phyloP scores from a whole-genome alignment of 805 yeast genomes.

The Lipomyces yamadae region DNA sequence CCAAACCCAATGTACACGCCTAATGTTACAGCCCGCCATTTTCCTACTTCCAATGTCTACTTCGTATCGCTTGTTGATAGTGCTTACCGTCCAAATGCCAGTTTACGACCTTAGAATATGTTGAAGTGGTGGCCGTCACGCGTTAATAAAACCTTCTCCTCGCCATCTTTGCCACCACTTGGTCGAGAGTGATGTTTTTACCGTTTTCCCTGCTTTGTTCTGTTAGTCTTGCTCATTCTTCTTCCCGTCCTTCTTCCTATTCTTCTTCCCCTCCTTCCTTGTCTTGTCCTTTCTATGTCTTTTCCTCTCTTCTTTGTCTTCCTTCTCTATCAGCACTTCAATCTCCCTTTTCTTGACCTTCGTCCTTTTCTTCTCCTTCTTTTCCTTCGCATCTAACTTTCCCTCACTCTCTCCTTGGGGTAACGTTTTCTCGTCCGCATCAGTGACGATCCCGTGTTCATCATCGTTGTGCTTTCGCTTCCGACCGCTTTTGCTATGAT shows the following conservation, averaged over 20 bases:
- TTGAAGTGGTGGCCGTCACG: too few relatives aligned
- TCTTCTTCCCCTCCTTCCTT: not conserved
- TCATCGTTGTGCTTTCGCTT: conserved; percentile 42
- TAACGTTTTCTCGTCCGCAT: conserved; percentile 35
- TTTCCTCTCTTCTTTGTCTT: too few relatives aligned
- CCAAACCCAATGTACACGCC: not conserved
- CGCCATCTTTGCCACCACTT: conserved; percentile 12
- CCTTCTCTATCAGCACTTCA: not conserved
- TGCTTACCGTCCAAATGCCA: not conserved
- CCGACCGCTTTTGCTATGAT: conserved; percentile 41
- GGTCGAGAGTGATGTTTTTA: not conserved
- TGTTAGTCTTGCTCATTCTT: not conserved
- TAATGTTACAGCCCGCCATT: not conserved
- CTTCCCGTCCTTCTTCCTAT: not conserved
- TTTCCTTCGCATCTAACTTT: conserved; percentile 42
- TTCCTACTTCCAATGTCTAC: not conserved
- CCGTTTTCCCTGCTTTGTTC: conserved; percentile 1
- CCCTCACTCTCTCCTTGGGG: conserved; percentile 23
- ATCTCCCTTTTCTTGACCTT: conserved; percentile 41
- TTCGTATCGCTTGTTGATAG: not conserved
- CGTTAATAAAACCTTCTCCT: not conserved
- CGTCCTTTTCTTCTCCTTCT: conserved; percentile 43
- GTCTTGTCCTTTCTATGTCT: too few relatives aligned
- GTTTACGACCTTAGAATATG: too few relatives aligned
- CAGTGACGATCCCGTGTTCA: not conserved